Evolutionary conservation across 1,139 yeast species (phyloP).

Genomic region (Kurtzmaniella quercitrusa): DNA sequence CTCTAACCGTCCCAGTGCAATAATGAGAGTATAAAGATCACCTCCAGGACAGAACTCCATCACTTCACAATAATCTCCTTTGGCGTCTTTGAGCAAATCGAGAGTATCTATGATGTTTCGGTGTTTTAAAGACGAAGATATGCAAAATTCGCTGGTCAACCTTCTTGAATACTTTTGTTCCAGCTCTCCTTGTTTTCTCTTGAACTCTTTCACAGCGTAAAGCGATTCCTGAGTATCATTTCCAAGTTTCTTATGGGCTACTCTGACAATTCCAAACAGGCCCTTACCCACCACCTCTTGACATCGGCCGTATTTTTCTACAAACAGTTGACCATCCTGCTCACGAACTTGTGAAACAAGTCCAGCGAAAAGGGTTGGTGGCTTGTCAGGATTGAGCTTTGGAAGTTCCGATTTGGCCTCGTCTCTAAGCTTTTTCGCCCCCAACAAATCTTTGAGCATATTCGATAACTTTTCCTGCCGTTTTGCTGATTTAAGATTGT

Average conservation of each 20-base stretch:
- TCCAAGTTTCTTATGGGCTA: slow-evolving; percentile 36
- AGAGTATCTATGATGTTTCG: slow-evolving; percentile 71
- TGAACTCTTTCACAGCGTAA: slow-evolving; percentile 48
- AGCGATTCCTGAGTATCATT: slow-evolving; percentile 22
- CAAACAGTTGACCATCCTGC: slow-evolving; percentile 34
- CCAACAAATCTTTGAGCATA: slow-evolving; percentile 82
- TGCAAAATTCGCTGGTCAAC: slow-evolving; percentile 45
- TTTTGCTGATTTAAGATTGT: slow-evolving; percentile 68
- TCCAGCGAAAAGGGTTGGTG: slow-evolving; percentile 81
- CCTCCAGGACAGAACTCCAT: slow-evolving; percentile 98
- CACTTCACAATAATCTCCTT: slow-evolving; percentile 92
- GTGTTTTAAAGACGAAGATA: slow-evolving; percentile 45
- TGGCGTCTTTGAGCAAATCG: slow-evolving; percentile 83
- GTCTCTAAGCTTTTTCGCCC: slow-evolving; percentile 74
- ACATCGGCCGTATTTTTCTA: slow-evolving; percentile 47
- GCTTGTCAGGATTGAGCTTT: slow-evolving; percentile 40
- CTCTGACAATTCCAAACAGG: slow-evolving; percentile 44
- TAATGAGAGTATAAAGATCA: slow-evolving; percentile 80
- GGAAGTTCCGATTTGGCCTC: slow-evolving; percentile 88
- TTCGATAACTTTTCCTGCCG: slow-evolving; percentile 85
- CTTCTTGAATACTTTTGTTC: slow-evolving; percentile 44
- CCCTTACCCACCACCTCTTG: slow-evolving; percentile 49
- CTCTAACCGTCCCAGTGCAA: slow-evolving; percentile 80
- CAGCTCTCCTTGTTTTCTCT: slow-evolving; percentile 36
- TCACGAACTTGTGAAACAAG: slow-evolving; percentile 62